Conservation (phyloP, 345 rosid genomes). For the Eucalyptus sideroxylon region DNA sequence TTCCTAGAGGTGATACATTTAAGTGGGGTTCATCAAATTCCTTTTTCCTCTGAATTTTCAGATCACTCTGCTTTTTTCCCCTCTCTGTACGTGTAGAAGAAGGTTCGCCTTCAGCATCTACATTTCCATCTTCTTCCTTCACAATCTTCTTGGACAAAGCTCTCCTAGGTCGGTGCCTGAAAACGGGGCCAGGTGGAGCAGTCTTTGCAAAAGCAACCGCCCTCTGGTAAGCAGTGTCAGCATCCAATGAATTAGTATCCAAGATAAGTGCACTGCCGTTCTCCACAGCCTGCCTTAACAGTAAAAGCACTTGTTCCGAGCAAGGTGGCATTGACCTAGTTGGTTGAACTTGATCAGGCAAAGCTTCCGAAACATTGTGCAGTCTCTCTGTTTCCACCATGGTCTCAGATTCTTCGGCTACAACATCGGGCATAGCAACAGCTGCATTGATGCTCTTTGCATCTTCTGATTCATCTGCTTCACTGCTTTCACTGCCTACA, state of each 20-base stretch:
- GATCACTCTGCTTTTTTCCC: slow-evolving; percentile 6
- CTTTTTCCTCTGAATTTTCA: neutral
- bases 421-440: neutral
- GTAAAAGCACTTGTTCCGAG: slow-evolving; percentile 23
- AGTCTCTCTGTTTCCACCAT: neutral
- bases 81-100: neutral
- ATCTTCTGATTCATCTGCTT: slow-evolving; percentile 5
- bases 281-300: slow-evolving; percentile 66
- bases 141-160: slow-evolving; percentile 13
- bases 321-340: slow-evolving; percentile 1
- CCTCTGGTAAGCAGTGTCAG: slow-evolving; percentile 44
- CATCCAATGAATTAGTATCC: slow-evolving; percentile 33
- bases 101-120: neutral
- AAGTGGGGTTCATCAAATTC: slow-evolving; percentile 8
- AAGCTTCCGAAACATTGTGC: slow-evolving; percentile 8
- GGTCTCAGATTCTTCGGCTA: neutral
- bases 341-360: neutral
- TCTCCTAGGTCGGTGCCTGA: slow-evolving; percentile 25
- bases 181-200: slow-evolving; percentile 56
- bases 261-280: slow-evolving; percentile 53
- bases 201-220: slow-evolving; percentile 43
- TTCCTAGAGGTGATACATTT: slow-evolving; percentile 39
- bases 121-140: slow-evolving; percentile 5
- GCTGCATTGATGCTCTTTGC: neutral
- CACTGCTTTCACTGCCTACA: neutral